Evolutionary conservation across 1,284 basidiomycete species (phyloP).

Genomic region (Ustilago esculenta): DNA sequence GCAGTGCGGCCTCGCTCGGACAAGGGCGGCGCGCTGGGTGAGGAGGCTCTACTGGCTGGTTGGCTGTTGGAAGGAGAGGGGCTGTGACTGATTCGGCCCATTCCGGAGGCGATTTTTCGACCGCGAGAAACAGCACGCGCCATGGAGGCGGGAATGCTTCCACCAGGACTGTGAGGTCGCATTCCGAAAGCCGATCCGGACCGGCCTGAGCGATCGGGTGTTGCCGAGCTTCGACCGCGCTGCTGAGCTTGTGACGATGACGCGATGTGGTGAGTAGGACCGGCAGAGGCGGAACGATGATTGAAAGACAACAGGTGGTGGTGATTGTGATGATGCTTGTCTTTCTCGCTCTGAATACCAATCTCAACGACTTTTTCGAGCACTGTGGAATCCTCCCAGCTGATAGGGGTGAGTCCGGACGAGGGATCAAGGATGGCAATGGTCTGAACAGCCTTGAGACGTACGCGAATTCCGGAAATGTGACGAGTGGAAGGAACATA

Average conservation of each 20-base stretch:
- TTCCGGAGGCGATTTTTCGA: constrained; percentile 38
- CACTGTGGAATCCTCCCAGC: constrained; percentile 63
- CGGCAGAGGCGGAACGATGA: constrained; percentile 28
- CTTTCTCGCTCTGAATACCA: constrained; percentile 51
- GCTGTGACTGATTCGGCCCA: constrained; percentile 50
- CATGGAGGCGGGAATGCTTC: constrained; percentile 51
- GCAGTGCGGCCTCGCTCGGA: constrained; percentile 38
- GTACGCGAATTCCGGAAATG: constrained; percentile 63
- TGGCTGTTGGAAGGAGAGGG: constrained; percentile 43
- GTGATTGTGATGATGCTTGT: constrained; percentile 26
- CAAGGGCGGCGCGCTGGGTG: constrained; percentile 26
- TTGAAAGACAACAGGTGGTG: constrained; percentile 25
- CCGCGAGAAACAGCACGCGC: constrained; percentile 51
- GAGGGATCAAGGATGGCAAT: constrained; percentile 60
- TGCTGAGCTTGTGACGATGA: constrained; percentile 22
- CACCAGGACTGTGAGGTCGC: constrained; percentile 42
- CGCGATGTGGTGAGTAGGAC: constrained; percentile 10
- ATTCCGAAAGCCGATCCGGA: constrained; percentile 46
- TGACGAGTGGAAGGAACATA: constrained; percentile 60
- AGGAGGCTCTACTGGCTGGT: constrained; percentile 32
- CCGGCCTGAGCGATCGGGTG: constrained; percentile 38
- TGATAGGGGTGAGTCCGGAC: constrained; percentile 51
- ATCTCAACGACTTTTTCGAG: constrained; percentile 64
- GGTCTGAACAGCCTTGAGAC: constrained; percentile 61
- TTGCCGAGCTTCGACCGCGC: constrained; percentile 31